A percentile compares a stretch with the other conserved stretches of the same genome.
Conservation (phyloP, 371 early-diverging fungal species). For the Mortierella sp. region DNA sequence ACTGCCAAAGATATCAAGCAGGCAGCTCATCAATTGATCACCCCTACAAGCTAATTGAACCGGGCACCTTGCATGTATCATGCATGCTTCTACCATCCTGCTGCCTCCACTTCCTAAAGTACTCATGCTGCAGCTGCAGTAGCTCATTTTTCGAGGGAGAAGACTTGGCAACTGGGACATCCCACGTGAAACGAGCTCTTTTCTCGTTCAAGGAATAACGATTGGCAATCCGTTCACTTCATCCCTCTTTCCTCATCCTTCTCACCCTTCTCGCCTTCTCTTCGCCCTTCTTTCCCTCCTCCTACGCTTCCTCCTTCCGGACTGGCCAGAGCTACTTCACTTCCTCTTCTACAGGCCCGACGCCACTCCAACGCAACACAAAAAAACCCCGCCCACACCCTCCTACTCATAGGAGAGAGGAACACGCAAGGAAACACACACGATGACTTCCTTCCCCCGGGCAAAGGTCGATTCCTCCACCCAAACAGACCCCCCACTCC, state of each 20-base stretch:
- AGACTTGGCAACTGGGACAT: not conserved
- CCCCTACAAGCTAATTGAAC: too few species aligned
- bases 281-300: not conserved
- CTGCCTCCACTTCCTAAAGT: not conserved
- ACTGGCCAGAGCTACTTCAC: too few species aligned
- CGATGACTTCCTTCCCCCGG: constrained; percentile 54
- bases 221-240: not conserved
- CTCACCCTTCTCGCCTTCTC: not conserved
- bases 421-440: not conserved
- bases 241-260: not conserved
- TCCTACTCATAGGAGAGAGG: not conserved
- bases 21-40: not conserved
- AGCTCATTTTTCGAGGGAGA: too few species aligned
- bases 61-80: not conserved
- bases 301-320: not conserved
- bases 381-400: not conserved
- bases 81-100: not conserved
- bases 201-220: not conserved
- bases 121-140: not conserved
- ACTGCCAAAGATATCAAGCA: not conserved
- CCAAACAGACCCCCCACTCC: constrained; percentile 51
- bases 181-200: constrained; percentile 4
- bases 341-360: not conserved
- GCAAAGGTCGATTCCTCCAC: constrained; percentile 56
- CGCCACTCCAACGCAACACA: not conserved